These are phyloP conservation scores for Salvia miltiorrhiza DNA, from an alignment of 257 asterid species.

Conservation along the genomic window DNA sequence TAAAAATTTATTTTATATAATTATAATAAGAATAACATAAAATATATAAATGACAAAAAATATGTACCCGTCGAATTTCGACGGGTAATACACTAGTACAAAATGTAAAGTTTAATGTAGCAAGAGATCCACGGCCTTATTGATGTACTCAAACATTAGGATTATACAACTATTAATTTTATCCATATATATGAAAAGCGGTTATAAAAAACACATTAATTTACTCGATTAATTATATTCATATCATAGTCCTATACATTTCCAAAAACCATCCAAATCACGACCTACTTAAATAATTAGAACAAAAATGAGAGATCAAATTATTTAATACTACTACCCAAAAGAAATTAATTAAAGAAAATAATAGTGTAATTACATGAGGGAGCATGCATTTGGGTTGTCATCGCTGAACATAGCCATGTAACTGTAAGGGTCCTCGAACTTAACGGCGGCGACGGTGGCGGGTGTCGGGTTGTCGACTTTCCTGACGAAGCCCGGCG, in stretches of 20 bases:
- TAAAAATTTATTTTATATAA: too few species aligned
- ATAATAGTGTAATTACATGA: constrained; percentile 43
- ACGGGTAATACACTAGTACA: too few species aligned
- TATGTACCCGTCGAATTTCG: too few species aligned
- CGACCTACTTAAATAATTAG: background rate
- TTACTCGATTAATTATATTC: background rate
- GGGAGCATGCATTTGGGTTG: constrained; percentile 78
- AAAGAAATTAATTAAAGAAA: background rate
- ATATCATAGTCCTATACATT: background rate
- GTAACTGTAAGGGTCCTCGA: constrained; percentile 70
- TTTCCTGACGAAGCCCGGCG: constrained; percentile 73
- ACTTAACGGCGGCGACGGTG: constrained; percentile 26
- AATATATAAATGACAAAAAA: too few species aligned
- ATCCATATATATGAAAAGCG: too few species aligned
- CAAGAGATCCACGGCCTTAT: too few species aligned
- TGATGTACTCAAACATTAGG: too few species aligned
- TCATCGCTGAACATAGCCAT: constrained; percentile 75
- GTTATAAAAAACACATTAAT: too few species aligned
- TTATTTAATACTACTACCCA: background rate
- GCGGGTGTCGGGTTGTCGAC: constrained; percentile 38
- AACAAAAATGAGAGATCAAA: background rate
- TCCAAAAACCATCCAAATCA: background rate
- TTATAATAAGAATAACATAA: too few species aligned
- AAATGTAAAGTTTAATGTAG: background rate
- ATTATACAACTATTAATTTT: too few species aligned